Percentiles rank a stretch among this genome's conserved stretches.
These are phyloP conservation scores for Capsicum rhomboideum DNA, from an alignment of 257 asterid genomes.

Conservation along the genomic window DNA sequence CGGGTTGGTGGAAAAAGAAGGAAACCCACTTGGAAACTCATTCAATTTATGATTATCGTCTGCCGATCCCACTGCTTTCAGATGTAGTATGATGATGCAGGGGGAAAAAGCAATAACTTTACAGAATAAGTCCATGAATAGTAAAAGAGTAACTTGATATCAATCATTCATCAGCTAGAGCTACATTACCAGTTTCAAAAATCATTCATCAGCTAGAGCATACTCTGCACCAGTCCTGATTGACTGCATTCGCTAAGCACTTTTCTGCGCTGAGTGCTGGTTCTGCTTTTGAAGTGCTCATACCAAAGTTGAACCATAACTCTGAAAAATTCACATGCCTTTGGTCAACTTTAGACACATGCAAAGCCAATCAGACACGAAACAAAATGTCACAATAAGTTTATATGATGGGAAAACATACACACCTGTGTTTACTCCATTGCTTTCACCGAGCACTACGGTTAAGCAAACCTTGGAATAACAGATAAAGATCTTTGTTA, in stretches of 20 bases:
- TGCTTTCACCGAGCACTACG: conserved; percentile 47
- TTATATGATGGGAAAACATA: background rate
- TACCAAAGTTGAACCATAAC: background rate
- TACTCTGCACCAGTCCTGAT: background rate
- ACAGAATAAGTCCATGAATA: background rate
- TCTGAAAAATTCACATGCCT: background rate
- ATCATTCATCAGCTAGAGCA: background rate
- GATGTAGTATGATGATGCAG: background rate
- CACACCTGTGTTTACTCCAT: background rate
- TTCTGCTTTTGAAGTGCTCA: background rate
- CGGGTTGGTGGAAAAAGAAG: background rate
- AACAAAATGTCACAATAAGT: background rate
- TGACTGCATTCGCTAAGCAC: background rate
- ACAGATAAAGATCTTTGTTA: conserved; percentile 76
- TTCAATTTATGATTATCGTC: background rate
- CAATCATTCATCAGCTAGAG: background rate
- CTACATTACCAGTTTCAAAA: background rate
- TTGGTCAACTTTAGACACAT: background rate
- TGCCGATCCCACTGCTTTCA: background rate
- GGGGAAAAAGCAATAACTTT: background rate
- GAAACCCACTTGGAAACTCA: background rate
- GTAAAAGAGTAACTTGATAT: background rate
- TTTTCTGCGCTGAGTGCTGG: background rate
- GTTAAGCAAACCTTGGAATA: conserved; percentile 90
- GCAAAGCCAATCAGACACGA: background rate